A percentile compares a stretch with the other conserved stretches of the same genome.
Conservation (phyloP, 257 asterid genomes). For the Voacanga thouarsii region DNA sequence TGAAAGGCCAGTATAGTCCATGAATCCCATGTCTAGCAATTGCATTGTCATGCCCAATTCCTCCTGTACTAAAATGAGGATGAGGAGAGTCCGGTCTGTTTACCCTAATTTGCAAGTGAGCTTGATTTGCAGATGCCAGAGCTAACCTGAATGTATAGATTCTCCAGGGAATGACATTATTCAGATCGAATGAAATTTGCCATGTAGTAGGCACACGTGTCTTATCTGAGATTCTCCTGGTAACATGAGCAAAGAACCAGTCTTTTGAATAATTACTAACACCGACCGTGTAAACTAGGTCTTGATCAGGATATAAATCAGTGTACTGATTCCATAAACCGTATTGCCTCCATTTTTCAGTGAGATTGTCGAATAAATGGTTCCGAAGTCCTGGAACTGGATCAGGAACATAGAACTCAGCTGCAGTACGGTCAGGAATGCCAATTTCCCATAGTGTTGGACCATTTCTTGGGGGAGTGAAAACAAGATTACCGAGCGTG, state of each 20-base stretch:
- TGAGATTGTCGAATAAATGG: not conserved
- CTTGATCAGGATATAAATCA: slow-evolving; percentile 34
- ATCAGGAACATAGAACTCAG: not conserved
- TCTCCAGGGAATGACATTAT: slow-evolving; percentile 21
- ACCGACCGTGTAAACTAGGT: slow-evolving; percentile 47
- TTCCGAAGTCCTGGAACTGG: slow-evolving; percentile 41
- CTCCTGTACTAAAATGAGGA: slow-evolving; percentile 50
- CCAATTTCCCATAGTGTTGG: slow-evolving; percentile 76
- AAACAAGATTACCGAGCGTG: slow-evolving; percentile 23
- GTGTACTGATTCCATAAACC: slow-evolving; percentile 59
- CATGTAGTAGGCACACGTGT: slow-evolving; percentile 49
- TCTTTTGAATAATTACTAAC: slow-evolving; percentile 39
- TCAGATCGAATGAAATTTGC: slow-evolving; percentile 45
- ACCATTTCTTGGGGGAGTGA: slow-evolving; percentile 49
- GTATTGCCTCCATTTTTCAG: slow-evolving; percentile 50
- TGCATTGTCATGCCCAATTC: slow-evolving; percentile 68
- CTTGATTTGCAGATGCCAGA: slow-evolving; percentile 53
- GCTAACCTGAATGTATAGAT: slow-evolving; percentile 56
- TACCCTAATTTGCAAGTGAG: slow-evolving; percentile 43
- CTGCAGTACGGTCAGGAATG: not conserved
- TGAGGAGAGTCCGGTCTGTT: not conserved
- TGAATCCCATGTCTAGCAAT: slow-evolving; percentile 89
- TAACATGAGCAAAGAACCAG: slow-evolving; percentile 66
- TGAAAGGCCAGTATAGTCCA: slow-evolving; percentile 62
- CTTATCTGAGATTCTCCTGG: slow-evolving; percentile 30